Base-by-base conservation (phyloP, 495 filamentous ascomycete species). In the Penicillium pulvis region DNA sequence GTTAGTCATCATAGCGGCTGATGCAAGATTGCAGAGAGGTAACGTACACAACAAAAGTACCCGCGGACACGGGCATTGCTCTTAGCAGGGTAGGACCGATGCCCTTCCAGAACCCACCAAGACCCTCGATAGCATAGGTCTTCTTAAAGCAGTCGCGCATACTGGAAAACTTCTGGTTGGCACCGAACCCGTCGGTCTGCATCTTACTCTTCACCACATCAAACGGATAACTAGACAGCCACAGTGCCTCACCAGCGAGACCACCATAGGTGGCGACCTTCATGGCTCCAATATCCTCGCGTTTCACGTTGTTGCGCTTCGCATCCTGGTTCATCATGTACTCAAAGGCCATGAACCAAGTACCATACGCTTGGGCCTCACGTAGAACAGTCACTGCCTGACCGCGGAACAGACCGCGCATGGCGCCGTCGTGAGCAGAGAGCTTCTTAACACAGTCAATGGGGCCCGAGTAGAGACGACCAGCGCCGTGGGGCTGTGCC, bases 171-270 rank as follows among this genome's bases (percentile, higher is more conserved):
- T 80, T 78, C 82, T 82, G 84, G 55, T 82, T 72, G 1, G 81
- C 81, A 23, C 85, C 85, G 68, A 97, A 92, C 20, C 90, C 93
- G 79, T 98, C 94, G 60, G 86, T 95, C 83, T 98, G 94, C 93
- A 98, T 96, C 85, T 96, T 97, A 75, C 91, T 96, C 89, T 98
- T 98, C 71, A 98, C 77, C 28, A 98, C 94, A 74, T 98, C 94
- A 56, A 98, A 87, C 23, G 94, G 94, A 72, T 98, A 98, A 66
- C 90, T 94, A 41, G 81, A 81, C 60, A 98, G 71, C 94, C 94
- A 98, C 43, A 98, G 80, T 23, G 86, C 90, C 81, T 98, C 94
- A 59, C 94, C 94, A 1, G 94, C 94, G 53, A 98, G 71, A 43
- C 94, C 94, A 62, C 94, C 94, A 69, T 97, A 98, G 9, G 90